phyloP scores from a whole-genome alignment of 352 stramenopile genomes.

The Pseudoperonospora humuli region DNA sequence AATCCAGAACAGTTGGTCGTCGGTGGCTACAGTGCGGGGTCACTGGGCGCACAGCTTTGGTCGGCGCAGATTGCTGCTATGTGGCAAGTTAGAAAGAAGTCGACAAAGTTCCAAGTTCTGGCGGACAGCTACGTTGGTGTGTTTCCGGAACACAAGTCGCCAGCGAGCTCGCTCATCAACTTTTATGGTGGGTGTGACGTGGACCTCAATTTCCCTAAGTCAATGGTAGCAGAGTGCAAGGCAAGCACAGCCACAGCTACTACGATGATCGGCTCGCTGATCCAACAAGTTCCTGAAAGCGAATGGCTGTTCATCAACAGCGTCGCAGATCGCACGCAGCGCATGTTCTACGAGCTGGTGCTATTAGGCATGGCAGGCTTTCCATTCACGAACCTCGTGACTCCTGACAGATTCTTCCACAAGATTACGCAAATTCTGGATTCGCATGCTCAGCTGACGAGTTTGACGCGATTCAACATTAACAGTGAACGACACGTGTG shows the following conservation, averaged over 20 bases:
- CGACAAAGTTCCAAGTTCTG: constrained; percentile 34
- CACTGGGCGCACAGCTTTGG: constrained; percentile 35
- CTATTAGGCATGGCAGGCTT: constrained; percentile 30
- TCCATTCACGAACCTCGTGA: constrained; percentile 33
- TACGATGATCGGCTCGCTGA: constrained; percentile 25
- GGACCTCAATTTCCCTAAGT: constrained; percentile 17
- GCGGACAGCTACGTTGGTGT: constrained; percentile 46
- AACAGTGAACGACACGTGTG: constrained; percentile 23
- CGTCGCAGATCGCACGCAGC: constrained; percentile 37
- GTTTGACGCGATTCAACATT: constrained; percentile 20
- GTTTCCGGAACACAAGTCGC: constrained; percentile 24
- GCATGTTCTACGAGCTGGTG: constrained; percentile 41
- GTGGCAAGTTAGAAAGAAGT: constrained; percentile 39
- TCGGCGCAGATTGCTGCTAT: constrained; percentile 28
- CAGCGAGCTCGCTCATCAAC: constrained; percentile 31
- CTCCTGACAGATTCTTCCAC: constrained; percentile 28
- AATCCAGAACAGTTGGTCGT: constrained; percentile 39
- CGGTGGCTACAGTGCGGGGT: constrained; percentile 40
- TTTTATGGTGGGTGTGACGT: constrained; percentile 39
- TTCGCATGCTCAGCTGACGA: constrained; percentile 21
- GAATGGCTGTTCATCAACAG: constrained; percentile 48
- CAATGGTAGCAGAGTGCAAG: constrained; percentile 23
- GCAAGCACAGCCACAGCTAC: constrained; percentile 17
- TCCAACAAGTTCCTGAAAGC: constrained; percentile 19
- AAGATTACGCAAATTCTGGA: constrained; percentile 33